Evolutionary conservation across 805 yeast genomes (phyloP).

Genomic region (Barnettozyma botsteinii): DNA sequence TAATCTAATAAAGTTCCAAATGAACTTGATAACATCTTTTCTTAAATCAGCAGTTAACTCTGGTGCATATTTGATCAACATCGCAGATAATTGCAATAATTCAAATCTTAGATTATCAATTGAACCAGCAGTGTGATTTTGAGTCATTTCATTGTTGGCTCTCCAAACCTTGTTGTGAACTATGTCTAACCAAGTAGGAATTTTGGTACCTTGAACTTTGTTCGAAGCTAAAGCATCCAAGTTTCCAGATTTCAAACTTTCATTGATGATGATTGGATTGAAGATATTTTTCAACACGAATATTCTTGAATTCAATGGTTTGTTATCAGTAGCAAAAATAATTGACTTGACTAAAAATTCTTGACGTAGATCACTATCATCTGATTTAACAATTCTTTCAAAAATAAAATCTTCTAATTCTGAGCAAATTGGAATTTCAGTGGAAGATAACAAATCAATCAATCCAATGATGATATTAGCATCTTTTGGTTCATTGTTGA

Average conservation of each 20-base stretch:
- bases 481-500: conserved; percentile 31
- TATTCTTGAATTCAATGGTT: conserved; percentile 48
- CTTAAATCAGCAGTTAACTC: conserved; percentile 50
- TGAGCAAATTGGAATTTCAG: conserved; percentile 41
- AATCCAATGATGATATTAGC: conserved; percentile 35
- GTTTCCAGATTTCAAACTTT: conserved; percentile 45
- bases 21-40: conserved; percentile 85
- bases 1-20: conserved; percentile 87
- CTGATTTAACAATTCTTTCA: conserved; percentile 44
- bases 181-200: conserved; percentile 57
- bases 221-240: conserved; percentile 42
- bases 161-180: conserved; percentile 72
- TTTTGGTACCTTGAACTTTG: conserved; percentile 22
- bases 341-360: conserved; percentile 47
- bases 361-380: conserved; percentile 42
- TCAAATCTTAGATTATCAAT: conserved; percentile 73
- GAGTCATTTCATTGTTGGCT: conserved; percentile 45
- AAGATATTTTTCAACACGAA: conserved; percentile 58
- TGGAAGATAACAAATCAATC: conserved; percentile 38
- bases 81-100: conserved; percentile 73
- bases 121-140: conserved; percentile 55
- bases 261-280: conserved; percentile 59
- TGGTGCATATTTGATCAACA: conserved; percentile 67
- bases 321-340: conserved; percentile 41
- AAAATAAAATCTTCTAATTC: conserved; percentile 54